A percentile compares a stretch with the other conserved stretches of the same genome.
Conservation (phyloP, 305 asterid species). For the Fraxinus dipetala region DNA sequence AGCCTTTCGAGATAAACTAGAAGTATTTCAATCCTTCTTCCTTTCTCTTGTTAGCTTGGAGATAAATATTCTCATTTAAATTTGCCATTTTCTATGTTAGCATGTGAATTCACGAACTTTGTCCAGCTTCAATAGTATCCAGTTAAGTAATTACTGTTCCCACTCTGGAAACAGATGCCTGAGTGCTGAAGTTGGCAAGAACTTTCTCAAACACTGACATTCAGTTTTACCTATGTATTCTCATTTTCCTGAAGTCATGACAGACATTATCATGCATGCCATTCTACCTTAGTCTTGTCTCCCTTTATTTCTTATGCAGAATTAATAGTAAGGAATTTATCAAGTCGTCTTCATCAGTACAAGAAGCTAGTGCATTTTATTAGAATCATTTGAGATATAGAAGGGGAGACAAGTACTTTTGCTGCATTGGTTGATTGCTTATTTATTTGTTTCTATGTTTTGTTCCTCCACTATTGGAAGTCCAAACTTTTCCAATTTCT, state of each 20-base stretch:
- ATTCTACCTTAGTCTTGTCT: not conserved
- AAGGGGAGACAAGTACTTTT: not conserved
- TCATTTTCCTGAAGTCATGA: not conserved
- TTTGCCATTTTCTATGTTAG: constrained; percentile 3
- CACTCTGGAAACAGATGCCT: constrained; percentile 7
- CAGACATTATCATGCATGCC: not conserved
- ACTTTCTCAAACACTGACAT: constrained; percentile 6
- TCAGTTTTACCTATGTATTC: not conserved
- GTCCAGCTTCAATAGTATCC: constrained; percentile 10
- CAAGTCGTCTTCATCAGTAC: not conserved
- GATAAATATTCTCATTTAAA: constrained; percentile 7
- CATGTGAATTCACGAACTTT: not conserved
- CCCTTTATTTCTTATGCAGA: not conserved
- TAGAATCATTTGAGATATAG: not conserved
- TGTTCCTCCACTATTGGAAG: constrained; percentile 5
- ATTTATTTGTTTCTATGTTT: not conserved
- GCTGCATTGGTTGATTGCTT: constrained; percentile 1
- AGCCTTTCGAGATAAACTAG: constrained; percentile 61
- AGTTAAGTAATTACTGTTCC: not conserved
- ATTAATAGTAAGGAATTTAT: not conserved
- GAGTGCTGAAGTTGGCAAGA: constrained; percentile 16
- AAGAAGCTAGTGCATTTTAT: not conserved
- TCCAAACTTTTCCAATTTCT: constrained; percentile 6
- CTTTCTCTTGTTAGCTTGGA: constrained; percentile 18
- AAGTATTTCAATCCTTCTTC: constrained; percentile 48